Evolutionary conservation across 257 asterid species (phyloP), one percentile per base, ranked within the genome.

Genomic region (Ajuga chamaepitys): DNA sequence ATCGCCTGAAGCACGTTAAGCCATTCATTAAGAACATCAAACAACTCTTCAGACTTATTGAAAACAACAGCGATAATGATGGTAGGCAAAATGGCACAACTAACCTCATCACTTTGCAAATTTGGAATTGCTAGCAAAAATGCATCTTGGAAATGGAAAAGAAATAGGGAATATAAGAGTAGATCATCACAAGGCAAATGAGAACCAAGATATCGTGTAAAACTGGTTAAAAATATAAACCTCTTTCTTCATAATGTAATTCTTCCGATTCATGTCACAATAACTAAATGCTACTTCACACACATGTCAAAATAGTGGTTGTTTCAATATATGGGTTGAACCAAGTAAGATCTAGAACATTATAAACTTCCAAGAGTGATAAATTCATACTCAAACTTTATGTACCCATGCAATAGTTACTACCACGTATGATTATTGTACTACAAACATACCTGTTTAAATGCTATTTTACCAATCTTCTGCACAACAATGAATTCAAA

Each of bases 241-340:
- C 96, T 88, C 95, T 76, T 76, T 83, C 76, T 74, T 83, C 57
- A 62, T 69, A 74, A 94, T 76, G 82, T 73, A 79, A 68, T 70
- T 42, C 69, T 77, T 73, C 70, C 79, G 76, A 38, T 75, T 60
- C 45, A 6, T 21, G 64, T 81, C 88, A 41, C 95, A 88, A 74
- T 70, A 83, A 38, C 69, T 74, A 75, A 90, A 94, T 50, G 95
- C 96, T 55, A 75, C 62, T 74, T 88, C 99, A 76, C 95, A 85
- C 28, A 89, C 88, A 26, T 68, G 85, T 18, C 54, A 73, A 72
- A 88, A 94, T 24, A 72, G 71, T 34, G 88, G 93, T 77, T 85
- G 96, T 84, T 82, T 94, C 95, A 90, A 72, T 63, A 94, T 59
- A 77, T 88, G 83, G 64, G 93, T 87, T 60, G 99, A 94, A 64